Percentiles rank a stretch among this genome's conserved stretches.
These are phyloP conservation scores for Scedosporium apiospermum DNA, from an alignment of 2,329 filamentous ascomycete species.

Conservation along the genomic window DNA sequence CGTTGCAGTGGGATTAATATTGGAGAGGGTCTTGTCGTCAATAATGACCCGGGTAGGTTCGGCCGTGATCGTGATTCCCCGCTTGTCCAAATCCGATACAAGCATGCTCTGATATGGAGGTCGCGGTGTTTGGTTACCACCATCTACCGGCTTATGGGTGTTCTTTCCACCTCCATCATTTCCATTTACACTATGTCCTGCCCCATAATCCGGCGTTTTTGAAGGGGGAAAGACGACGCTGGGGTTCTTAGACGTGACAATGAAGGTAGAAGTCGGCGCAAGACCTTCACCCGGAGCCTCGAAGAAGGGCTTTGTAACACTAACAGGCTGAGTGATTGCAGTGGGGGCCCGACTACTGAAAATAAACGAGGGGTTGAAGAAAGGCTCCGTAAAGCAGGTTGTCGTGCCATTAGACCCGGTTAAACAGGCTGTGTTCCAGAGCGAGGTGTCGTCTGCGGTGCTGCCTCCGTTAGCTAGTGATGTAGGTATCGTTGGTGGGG, in stretches of 20 bases:
- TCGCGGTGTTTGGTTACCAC: not conserved
- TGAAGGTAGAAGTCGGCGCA: conserved; percentile 3
- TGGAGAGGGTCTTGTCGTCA: conserved; percentile 32
- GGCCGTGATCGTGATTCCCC: conserved; percentile 30
- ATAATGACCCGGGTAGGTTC: conserved; percentile 36
- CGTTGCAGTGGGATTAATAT: conserved; percentile 25
- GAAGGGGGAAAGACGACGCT: conserved; percentile 18
- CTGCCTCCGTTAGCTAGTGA: conserved; percentile 3
- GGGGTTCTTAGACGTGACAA: conserved; percentile 5
- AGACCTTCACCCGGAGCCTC: not conserved
- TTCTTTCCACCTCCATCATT: not conserved
- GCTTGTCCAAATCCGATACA: conserved; percentile 4
- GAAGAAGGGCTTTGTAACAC: not conserved
- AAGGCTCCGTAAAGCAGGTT: conserved; percentile 39
- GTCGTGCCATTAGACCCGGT: conserved; percentile 16
- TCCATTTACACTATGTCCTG: conserved; percentile 12
- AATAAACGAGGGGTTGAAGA: conserved; percentile 45
- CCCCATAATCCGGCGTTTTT: conserved; percentile 28
- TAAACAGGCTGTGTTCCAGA: not conserved
- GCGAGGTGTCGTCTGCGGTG: conserved; percentile 5
- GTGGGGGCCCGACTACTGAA: conserved; percentile 6
- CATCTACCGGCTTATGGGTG: not conserved
- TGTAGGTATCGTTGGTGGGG: not conserved
- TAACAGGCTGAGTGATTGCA: conserved; percentile 9
- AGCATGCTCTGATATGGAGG: conserved; percentile 1